Evolutionary conservation across 2,329 filamentous ascomycete genomes (phyloP).

Genomic region (Neofusicoccum ribis): DNA sequence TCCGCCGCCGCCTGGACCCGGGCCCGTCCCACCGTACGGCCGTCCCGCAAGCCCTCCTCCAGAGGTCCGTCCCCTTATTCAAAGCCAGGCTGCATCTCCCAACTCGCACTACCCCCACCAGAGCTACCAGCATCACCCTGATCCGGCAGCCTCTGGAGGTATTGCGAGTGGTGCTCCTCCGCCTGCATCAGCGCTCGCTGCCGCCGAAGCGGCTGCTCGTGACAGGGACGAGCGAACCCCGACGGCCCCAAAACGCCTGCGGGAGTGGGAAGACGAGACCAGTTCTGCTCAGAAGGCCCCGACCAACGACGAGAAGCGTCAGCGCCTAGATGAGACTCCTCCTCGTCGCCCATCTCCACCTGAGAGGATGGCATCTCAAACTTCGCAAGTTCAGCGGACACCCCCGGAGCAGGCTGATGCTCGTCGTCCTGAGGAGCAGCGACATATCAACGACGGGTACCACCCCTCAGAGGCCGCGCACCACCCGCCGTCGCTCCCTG

Average conservation of each 20-base stretch:
- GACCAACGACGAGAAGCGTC: constrained; percentile 82
- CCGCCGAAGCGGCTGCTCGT: constrained; percentile 67
- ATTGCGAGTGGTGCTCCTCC: constrained; percentile 70
- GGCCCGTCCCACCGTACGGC: constrained; percentile 69
- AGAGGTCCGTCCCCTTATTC: constrained; percentile 78
- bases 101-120: constrained; percentile 82
- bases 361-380: constrained; percentile 37
- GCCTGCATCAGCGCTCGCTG: constrained; percentile 64
- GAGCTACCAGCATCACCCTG: constrained; percentile 74
- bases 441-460: constrained; percentile 74
- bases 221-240: constrained; percentile 72
- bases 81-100: constrained; percentile 87
- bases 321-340: constrained; percentile 80
- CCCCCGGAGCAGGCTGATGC: constrained; percentile 67
- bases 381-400: constrained; percentile 71
- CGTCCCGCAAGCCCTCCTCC: constrained; percentile 75
- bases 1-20: constrained; percentile 50
- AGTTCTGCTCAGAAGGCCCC: constrained; percentile 71
- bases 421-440: constrained; percentile 62
- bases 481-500: constrained; percentile 67
- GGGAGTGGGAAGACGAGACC: constrained; percentile 89
- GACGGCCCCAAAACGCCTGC: constrained; percentile 77
- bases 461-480: constrained; percentile 92
- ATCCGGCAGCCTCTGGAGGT: constrained; percentile 56
- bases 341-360: constrained; percentile 63